Evolutionary conservation across 257 asterid genomes (phyloP).

Genomic region (Vinca minor): DNA sequence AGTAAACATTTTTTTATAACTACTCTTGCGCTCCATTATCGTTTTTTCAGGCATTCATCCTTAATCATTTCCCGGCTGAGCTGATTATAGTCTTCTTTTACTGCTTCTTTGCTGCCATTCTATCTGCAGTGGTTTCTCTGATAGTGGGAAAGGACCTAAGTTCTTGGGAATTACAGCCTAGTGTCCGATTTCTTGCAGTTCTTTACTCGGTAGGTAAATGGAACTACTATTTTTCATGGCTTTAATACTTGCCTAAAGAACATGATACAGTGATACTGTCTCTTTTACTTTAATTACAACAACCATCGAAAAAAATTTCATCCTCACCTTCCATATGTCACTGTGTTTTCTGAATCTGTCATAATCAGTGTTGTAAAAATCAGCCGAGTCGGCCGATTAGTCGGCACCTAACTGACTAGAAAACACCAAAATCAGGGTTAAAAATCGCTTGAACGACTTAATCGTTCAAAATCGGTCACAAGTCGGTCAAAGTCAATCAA

Average conservation of each 20-base stretch:
- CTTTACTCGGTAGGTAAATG: conserved; percentile 63
- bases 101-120: conserved; percentile 77
- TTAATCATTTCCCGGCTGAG: conserved; percentile 64
- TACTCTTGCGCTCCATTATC: neutral
- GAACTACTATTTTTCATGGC: neutral
- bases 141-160: conserved; percentile 44
- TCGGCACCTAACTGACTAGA: too few relatives aligned
- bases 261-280: too few relatives aligned
- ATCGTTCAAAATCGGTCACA: too few relatives aligned
- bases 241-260: neutral
- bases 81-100: conserved; percentile 79
- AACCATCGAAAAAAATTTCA: neutral
- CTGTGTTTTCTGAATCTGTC: too few relatives aligned
- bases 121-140: conserved; percentile 52
- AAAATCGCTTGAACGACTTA: too few relatives aligned
- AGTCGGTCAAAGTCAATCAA: too few relatives aligned
- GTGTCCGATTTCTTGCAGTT: conserved; percentile 54
- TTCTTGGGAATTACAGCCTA: conserved; percentile 70
- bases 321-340: neutral
- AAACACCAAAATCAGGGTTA: too few relatives aligned
- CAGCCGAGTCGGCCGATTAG: too few relatives aligned
- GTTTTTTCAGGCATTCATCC: conserved; percentile 58
- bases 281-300: neutral
- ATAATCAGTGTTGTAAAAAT: too few relatives aligned
- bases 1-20: neutral